Percentiles rank a stretch among this genome's conserved stretches.
Evolutionary conservation across 495 filamentous ascomycete genomes (phyloP).

Genomic region (Friedmanniomyces endolithicus): DNA sequence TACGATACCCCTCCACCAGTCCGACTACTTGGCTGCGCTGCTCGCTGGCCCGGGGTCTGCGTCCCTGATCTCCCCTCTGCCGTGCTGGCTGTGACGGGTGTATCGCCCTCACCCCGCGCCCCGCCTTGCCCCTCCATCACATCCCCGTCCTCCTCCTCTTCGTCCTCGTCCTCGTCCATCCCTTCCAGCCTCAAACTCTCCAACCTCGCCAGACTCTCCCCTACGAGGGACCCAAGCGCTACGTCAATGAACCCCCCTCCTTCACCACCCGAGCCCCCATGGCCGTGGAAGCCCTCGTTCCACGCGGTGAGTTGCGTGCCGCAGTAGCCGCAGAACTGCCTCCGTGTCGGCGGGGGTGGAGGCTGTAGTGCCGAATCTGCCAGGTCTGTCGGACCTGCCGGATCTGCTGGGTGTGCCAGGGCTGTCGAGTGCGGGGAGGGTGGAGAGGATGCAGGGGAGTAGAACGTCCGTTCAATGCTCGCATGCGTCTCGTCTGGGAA

Average conservation of each 20-base stretch:
- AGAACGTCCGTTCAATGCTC: conserved; percentile 58
- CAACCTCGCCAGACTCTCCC: conserved; percentile 52
- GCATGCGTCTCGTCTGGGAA: conserved; percentile 64
- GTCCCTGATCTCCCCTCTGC: not conserved
- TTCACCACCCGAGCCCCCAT: conserved; percentile 29
- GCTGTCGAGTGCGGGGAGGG: no score
- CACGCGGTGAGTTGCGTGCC: conserved; percentile 71
- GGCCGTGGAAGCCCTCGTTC: conserved; percentile 54
- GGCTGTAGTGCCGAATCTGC: conserved; percentile 30
- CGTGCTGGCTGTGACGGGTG: not conserved
- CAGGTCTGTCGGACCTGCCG: no score
- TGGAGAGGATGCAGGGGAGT: conserved; percentile 32
- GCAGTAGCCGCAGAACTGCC: conserved; percentile 83
- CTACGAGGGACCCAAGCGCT: conserved; percentile 56
- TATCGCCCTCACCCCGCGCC: not conserved
- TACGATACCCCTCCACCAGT: conserved; percentile 51
- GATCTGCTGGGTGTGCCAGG: no score
- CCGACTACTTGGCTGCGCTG: conserved; percentile 26
- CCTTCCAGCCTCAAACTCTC: conserved; percentile 52
- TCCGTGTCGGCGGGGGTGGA: conserved; percentile 37
- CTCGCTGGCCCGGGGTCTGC: not conserved
- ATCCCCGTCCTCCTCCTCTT: conserved; percentile 28
- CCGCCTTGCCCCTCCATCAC: not conserved
- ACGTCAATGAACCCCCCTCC: conserved; percentile 59
- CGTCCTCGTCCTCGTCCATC: conserved; percentile 17